Percentiles rank a stretch among this genome's conserved stretches.
Conservation (phyloP, 345 rosid species). For the Melaleuca quinquenervia region DNA sequence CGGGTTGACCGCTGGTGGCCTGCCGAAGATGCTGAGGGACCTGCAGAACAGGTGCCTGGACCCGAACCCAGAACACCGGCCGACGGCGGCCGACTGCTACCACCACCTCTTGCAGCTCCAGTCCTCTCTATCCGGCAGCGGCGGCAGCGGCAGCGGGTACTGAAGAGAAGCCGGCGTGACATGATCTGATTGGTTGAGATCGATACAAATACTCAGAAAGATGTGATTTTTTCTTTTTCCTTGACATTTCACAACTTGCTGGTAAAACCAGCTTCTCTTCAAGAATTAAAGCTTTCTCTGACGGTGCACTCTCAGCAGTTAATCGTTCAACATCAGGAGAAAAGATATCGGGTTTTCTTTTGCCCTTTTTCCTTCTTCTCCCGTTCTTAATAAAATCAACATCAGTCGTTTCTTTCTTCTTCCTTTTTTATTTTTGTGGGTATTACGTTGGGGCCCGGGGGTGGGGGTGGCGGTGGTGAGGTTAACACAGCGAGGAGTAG, state of each 20-base stretch:
- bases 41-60: constrained; percentile 80
- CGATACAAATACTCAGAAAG: background rate
- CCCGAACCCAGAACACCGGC: constrained; percentile 82
- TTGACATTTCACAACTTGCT: background rate
- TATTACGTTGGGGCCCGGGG: too few species aligned
- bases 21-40: constrained; percentile 74
- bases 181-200: background rate
- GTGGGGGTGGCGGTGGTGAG: background rate
- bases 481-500: background rate
- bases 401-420: background rate
- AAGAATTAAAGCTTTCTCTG: too few species aligned
- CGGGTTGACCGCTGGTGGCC: constrained; percentile 28
- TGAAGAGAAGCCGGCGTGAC: background rate
- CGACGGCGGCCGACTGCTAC: constrained; percentile 95
- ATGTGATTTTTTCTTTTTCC: background rate
- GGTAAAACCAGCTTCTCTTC: background rate
- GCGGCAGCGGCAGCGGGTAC: background rate
- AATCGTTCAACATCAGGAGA: too few species aligned
- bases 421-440: background rate
- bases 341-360: background rate
- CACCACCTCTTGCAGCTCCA: constrained; percentile 86
- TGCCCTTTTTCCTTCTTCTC: background rate
- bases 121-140: constrained; percentile 39
- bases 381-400: background rate
- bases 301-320: background rate